A percentile compares a stretch with the other conserved stretches of the same genome.
Evolutionary conservation across 768 basidiomycete species (phyloP).

Genomic region (Fistulinella prunicolor): DNA sequence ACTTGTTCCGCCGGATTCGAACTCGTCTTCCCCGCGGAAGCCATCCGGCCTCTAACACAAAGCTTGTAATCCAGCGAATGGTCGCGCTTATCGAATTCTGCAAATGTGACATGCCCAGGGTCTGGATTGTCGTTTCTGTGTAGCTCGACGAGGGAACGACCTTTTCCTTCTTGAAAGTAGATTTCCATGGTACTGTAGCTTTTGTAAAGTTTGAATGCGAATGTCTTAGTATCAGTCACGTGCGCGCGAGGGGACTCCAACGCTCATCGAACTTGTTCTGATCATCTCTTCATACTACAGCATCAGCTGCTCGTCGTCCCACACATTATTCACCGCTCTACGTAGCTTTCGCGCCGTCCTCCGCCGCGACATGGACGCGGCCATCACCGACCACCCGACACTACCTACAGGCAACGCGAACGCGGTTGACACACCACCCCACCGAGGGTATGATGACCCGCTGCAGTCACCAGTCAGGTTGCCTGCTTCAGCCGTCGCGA

Average conservation of each 20-base stretch:
- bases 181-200: background rate
- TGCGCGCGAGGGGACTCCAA: conserved; percentile 5
- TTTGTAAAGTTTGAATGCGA: too few species aligned
- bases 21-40: conserved; percentile 15
- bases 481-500: conserved; percentile 35
- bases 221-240: conserved; percentile 25
- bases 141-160: too few species aligned
- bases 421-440: conserved; percentile 40
- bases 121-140: too few species aligned
- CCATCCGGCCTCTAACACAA: conserved; percentile 8
- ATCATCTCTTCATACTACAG: too few species aligned
- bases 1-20: conserved; percentile 10
- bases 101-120: too few species aligned
- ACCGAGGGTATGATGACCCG: conserved; percentile 50
- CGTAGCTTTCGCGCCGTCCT: background rate
- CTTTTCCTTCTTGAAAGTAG: conserved; percentile 2
- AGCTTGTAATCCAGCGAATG: too few species aligned
- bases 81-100: too few species aligned
- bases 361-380: conserved; percentile 17
- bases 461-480: conserved; percentile 52
- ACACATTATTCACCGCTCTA: background rate
- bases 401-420: conserved; percentile 37
- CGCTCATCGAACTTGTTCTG: too few species aligned
- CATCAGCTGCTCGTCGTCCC: too few species aligned
- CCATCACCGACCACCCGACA: conserved; percentile 25